Base-by-base conservation (phyloP, 306 rosid genomes). In the Begonia peltatifolia region DNA sequence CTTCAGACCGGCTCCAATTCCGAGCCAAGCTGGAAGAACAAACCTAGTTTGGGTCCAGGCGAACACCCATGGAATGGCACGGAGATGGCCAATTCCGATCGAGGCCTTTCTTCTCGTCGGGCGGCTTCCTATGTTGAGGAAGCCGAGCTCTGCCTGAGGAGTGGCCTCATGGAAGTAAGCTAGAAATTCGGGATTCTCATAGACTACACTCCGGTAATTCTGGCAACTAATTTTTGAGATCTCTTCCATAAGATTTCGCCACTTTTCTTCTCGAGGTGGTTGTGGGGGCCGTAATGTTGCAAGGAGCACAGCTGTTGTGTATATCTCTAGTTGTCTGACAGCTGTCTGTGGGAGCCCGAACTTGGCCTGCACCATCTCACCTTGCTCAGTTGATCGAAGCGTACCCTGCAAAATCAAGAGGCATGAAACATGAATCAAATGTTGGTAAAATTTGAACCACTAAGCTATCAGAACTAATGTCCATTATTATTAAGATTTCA, bases 1-100 rank as follows among this genome's bases (percentile, higher is more conserved):
- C 60, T 69, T 70, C 47, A 89, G 59, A 62, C 97, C 97, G 43
- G 95, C 95, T 41, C 95, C 97, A 25, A 89, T 84, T 60, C 97
- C 97, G 16, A 89, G 97, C 97, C 95, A 89, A 23, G 97, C 84
- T 6, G 97, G 97, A 63, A 89, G 93, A 66, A 89, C 89, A 55
- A 85, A 82, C 64, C 97, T 73, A 54, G 93, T 88, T 70, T 88
- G 95, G 25, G 97, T 88, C 97, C 97, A 88, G 2, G 97, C 95
- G 62, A 88, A 88, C n/a, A 84, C 59, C 95, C 97, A 88, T 0
- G 97, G 97, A 42, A 88, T 88, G 9, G 97, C 97, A 3, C 95
- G 93, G 42, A 88, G 93, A 67, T 88, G 79, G 23, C 93, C 97
- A 0, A 88, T 88, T 65, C 89, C 97, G 14, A 42, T 69, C 0